Conservation (phyloP, 1,284 basidiomycete genomes). For the Mycosarcoma mackinlayi region DNA sequence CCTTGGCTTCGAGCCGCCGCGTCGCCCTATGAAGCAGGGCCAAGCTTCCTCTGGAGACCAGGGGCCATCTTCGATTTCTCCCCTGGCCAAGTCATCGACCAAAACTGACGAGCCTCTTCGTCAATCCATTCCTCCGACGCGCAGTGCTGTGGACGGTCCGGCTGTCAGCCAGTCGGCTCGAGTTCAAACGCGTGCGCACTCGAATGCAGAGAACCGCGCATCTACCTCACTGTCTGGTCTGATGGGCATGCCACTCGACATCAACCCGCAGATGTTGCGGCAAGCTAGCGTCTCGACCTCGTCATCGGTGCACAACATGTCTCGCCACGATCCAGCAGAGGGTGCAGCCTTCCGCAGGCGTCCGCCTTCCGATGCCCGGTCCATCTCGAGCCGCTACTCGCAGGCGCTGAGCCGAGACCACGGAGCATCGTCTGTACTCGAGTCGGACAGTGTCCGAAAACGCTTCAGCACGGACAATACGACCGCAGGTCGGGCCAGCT, state of each 20-base stretch:
- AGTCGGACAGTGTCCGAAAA: slow-evolving; percentile 34
- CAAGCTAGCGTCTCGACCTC: slow-evolving; percentile 35
- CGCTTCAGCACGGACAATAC: slow-evolving; percentile 48
- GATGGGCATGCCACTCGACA: slow-evolving; percentile 51
- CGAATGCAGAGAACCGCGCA: slow-evolving; percentile 22
- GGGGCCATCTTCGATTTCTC: slow-evolving; percentile 30
- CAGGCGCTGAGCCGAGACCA: slow-evolving; percentile 37
- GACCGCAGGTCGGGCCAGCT: slow-evolving; percentile 43
- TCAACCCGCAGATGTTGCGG: slow-evolving; percentile 39
- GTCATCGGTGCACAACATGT: slow-evolving; percentile 20
- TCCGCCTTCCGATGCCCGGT: slow-evolving; percentile 40
- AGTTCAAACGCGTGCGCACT: slow-evolving; percentile 9
- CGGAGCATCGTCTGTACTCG: slow-evolving; percentile 25
- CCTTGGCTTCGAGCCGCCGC: slow-evolving; percentile 32
- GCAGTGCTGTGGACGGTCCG: slow-evolving; percentile 17
- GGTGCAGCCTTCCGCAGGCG: slow-evolving; percentile 16
- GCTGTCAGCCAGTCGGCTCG: slow-evolving; percentile 7
- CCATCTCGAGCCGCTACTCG: slow-evolving; percentile 42
- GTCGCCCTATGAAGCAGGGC: slow-evolving; percentile 26
- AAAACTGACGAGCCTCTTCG: slow-evolving; percentile 41
- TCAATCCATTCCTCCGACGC: slow-evolving; percentile 14
- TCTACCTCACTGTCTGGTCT: slow-evolving; percentile 46
- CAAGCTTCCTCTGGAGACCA: not conserved
- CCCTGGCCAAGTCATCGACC: slow-evolving; percentile 41
- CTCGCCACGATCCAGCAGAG: slow-evolving; percentile 10